Evolutionary conservation across 345 rosid species (phyloP).

Genomic region (Lepidium didymum): DNA sequence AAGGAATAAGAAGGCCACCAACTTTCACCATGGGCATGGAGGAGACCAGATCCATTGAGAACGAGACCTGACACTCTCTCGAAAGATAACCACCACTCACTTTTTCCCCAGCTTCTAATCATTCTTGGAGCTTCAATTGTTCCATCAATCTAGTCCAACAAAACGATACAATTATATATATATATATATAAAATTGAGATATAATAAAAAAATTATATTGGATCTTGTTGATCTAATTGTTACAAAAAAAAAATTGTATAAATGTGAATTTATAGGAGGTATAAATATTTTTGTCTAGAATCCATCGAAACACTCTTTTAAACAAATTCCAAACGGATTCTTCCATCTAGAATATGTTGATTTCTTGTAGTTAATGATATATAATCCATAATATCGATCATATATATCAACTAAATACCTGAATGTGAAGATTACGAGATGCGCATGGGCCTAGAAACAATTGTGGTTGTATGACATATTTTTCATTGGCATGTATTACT

Average conservation of each 20-base stretch:
- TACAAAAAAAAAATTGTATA: too few species aligned
- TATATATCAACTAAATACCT: neutral
- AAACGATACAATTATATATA: neutral
- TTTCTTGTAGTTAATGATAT: too few species aligned
- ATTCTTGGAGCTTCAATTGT: neutral
- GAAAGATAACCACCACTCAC: neutral
- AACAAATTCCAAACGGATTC: too few species aligned
- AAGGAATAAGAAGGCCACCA: neutral
- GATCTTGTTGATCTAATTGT: too few species aligned
- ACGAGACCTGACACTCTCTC: neutral
- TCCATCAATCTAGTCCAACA: slow-evolving; percentile 4
- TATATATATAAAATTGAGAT: too few species aligned
- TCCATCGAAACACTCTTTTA: too few species aligned
- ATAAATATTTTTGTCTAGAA: too few species aligned
- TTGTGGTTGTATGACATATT: slow-evolving; percentile 3
- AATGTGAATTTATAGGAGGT: too few species aligned
- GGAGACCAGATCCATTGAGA: slow-evolving; percentile 5
- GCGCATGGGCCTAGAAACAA: slow-evolving; percentile 7
- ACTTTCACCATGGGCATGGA: neutral
- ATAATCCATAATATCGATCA: too few species aligned
- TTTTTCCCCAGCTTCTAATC: neutral
- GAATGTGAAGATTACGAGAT: slow-evolving; percentile 1
- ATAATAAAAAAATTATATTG: too few species aligned
- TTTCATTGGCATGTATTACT: neutral
- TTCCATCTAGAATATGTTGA: too few species aligned